Evolutionary conservation across 176 grass and related monocot genomes (phyloP).

Genomic region (Dactylis glomerata): DNA sequence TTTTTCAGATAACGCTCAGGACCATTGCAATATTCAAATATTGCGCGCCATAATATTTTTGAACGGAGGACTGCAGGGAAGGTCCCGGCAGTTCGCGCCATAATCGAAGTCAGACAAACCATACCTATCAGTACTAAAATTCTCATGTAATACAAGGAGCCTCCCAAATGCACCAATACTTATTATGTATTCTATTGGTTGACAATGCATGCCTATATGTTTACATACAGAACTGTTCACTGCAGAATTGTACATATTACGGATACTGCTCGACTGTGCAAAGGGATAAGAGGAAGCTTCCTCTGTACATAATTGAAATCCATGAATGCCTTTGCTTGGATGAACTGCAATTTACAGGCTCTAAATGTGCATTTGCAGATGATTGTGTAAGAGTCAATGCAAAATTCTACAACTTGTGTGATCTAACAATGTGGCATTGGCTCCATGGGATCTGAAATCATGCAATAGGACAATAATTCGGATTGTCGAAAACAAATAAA

Average conservation of each 20-base stretch:
- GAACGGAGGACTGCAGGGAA: neutral
- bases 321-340: slow-evolving; percentile 15
- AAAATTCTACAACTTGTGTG: neutral
- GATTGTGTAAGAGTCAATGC: neutral
- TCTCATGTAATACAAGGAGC: neutral
- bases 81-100: neutral
- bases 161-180: neutral
- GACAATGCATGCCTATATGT: slow-evolving; percentile 11
- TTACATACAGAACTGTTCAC: neutral
- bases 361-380: neutral
- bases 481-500: neutral
- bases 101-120: neutral
- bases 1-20: neutral
- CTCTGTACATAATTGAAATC: neutral
- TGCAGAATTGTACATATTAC: neutral
- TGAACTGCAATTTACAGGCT: slow-evolving; percentile 9
- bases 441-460: neutral
- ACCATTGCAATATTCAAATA: neutral
- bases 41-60: neutral
- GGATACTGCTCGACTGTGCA: neutral
- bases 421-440: neutral
- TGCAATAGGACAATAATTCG: neutral
- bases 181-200: neutral
- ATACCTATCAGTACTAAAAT: neutral
- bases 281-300: slow-evolving; percentile 6